Evolutionary conservation across 352 stramenopile genomes (phyloP), one percentile per base, ranked within the genome.

Genomic region (Globisporangium emineosum): DNA sequence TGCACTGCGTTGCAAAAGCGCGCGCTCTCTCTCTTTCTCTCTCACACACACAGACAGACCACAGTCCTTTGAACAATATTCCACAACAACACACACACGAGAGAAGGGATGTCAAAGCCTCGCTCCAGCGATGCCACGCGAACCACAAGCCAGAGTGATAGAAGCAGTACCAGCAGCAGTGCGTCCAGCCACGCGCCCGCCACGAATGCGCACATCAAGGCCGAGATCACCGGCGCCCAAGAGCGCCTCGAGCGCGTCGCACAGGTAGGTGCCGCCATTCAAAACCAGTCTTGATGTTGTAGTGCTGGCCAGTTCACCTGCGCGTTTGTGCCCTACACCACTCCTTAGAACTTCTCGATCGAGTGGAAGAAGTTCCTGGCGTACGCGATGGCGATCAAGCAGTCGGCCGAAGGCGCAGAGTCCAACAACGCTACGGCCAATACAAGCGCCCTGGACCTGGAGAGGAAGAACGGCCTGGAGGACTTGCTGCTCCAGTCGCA

Each of bases 291-390:
- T n/a, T n/a, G n/a, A n/a, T n/a, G n/a, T n/a, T n/a, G n/a, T n/a
- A n/a, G n/a, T n/a, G n/a, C n/a, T n/a, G n/a, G n/a, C n/a, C n/a
- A n/a, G n/a, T n/a, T n/a, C n/a, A n/a, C n/a, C n/a, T n/a, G n/a
- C n/a, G n/a, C n/a, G n/a, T n/a, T n/a, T n/a, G n/a, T n/a, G n/a
- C n/a, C n/a, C n/a, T n/a, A n/a, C n/a, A n/a, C n/a, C n/a, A 35
- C n/a, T 43, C 45, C 2, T 27, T 67, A 86, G 72, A 76, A 84
- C 67, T 89, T 89, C 51, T 81, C 79, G 35, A 21, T 72, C 23
- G 79, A 89, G 62, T 89, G 79, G 79, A 85, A 84, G 49, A 64
- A 76, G 9, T 86, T 87, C 57, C 65, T 87, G 19, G 65, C 67
- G 40, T 83, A 78, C 57, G 77, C 76, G 10, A 81, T 87, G 73